Conservation (phyloP, 768 basidiomycete genomes). For the Lentinula sp. region DNA sequence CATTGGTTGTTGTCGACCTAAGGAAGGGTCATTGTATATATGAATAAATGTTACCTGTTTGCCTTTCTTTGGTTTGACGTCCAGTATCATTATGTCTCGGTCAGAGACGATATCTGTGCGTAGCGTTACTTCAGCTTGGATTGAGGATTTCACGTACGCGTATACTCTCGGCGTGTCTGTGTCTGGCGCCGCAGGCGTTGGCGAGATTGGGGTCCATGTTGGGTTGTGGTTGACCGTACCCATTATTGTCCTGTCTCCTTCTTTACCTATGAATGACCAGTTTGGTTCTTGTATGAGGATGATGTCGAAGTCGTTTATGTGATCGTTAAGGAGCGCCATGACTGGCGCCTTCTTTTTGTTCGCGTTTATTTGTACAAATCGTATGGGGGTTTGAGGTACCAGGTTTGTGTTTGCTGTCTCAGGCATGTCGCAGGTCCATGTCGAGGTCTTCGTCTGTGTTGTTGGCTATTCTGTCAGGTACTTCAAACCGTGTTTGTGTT, state of each 20-base stretch:
- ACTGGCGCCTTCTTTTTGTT: slow-evolving; percentile 13
- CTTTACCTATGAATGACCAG: slow-evolving; percentile 15
- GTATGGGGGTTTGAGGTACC: too few relatives aligned
- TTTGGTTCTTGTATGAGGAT: slow-evolving; percentile 19
- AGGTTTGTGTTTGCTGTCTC: too few relatives aligned
- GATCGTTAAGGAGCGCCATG: slow-evolving; percentile 10
- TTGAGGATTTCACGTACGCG: slow-evolving; percentile 12
- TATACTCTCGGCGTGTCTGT: slow-evolving; percentile 11
- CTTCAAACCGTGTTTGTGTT: too few relatives aligned
- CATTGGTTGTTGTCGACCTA: slow-evolving; percentile 3
- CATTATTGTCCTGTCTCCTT: not conserved
- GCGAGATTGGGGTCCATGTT: slow-evolving; percentile 12
- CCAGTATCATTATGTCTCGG: slow-evolving; percentile 17
- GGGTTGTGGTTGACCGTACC: slow-evolving; percentile 2
- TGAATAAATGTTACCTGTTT: slow-evolving; percentile 15
- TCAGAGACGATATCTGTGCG: slow-evolving; percentile 17
- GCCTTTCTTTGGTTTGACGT: slow-evolving; percentile 13
- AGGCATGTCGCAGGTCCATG: too few relatives aligned
- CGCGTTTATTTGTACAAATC: not conserved
- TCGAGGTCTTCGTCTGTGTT: too few relatives aligned
- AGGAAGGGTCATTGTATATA: slow-evolving; percentile 17
- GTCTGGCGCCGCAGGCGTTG: not conserved
- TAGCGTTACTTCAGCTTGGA: slow-evolving; percentile 17
- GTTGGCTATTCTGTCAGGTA: too few relatives aligned
- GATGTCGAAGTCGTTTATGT: slow-evolving; percentile 14